Evolutionary conservation across 2,329 filamentous ascomycete species (phyloP).

Genomic region (Emmonsiellopsis sp.): DNA sequence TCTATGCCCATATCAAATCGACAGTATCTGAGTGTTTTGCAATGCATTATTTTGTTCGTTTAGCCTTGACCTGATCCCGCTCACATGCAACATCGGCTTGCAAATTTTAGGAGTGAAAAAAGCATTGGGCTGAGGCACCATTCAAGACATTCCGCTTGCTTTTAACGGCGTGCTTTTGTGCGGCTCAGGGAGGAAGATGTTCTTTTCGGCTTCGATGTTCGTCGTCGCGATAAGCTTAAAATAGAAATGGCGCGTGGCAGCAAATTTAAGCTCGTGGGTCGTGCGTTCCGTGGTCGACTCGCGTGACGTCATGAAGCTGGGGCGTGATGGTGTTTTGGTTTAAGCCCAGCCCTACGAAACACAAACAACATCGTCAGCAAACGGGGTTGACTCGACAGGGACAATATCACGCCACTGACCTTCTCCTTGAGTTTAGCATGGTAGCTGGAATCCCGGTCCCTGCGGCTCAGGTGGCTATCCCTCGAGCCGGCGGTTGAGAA

Average conservation of each 20-base stretch:
- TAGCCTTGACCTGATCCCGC: too few relatives aligned
- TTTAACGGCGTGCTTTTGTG: too few relatives aligned
- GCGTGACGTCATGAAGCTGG: background rate
- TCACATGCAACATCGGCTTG: too few relatives aligned
- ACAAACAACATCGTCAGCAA: background rate
- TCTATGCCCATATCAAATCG: too few relatives aligned
- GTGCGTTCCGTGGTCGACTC: background rate
- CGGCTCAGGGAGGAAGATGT: too few relatives aligned
- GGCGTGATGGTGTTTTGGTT: background rate
- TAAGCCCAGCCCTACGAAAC: slow-evolving; percentile 2
- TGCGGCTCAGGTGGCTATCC: slow-evolving; percentile 55
- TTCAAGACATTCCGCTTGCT: too few relatives aligned
- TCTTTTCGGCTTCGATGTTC: too few relatives aligned
- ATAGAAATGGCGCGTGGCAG: background rate
- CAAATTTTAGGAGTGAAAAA: too few relatives aligned
- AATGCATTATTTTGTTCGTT: too few relatives aligned
- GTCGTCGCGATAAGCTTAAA: background rate
- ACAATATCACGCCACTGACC: slow-evolving; percentile 15
- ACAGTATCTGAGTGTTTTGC: too few relatives aligned
- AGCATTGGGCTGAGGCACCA: too few relatives aligned
- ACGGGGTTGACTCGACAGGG: background rate
- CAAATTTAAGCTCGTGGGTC: background rate
- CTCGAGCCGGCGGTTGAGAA: slow-evolving; percentile 57
- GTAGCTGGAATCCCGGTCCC: slow-evolving; percentile 49
- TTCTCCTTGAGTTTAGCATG: slow-evolving; percentile 45